A percentile compares a stretch with the other conserved stretches of the same genome.
phyloP scores from a whole-genome alignment of 2,329 filamentous ascomycete species.

The Aspergillus niger region DNA sequence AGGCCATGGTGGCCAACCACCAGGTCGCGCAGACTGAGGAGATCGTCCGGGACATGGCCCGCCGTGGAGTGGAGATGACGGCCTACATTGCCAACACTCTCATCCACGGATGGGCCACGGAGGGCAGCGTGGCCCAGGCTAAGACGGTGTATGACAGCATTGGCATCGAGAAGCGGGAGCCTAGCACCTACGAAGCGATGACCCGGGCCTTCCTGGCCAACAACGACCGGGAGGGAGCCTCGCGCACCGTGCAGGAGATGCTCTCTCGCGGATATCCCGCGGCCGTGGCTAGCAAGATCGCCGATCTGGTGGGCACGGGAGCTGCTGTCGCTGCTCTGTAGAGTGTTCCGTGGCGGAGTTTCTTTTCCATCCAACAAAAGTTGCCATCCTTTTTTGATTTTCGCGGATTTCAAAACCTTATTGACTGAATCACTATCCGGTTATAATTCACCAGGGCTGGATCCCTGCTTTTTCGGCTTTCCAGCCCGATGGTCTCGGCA shows the following conservation, averaged over 20 bases:
- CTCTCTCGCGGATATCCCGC: conserved; percentile 84
- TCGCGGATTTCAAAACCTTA: conserved; percentile 7
- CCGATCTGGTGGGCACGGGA: conserved; percentile 72
- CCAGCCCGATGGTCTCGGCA: conserved; percentile 26
- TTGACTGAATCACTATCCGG: conserved; percentile 12
- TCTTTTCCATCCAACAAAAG: conserved; percentile 10
- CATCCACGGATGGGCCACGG: conserved; percentile 92
- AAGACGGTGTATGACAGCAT: conserved; percentile 79
- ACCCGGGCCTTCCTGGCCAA: conserved; percentile 86
- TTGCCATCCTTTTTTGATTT: conserved; percentile 16
- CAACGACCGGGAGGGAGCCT: conserved; percentile 75
- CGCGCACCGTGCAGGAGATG: conserved; percentile 84
- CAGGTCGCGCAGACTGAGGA: conserved; percentile 73
- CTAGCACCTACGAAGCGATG: conserved; percentile 99
- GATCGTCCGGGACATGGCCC: conserved; percentile 74
- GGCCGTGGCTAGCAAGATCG: conserved; percentile 89
- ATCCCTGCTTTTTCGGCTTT: conserved; percentile 34
- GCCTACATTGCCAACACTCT: conserved; percentile 98
- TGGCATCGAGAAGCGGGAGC: conserved; percentile 77
- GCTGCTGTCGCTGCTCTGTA: conserved; percentile 29
- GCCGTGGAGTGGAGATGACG: conserved; percentile 77
- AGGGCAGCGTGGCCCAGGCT: conserved; percentile 77
- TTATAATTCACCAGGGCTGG: conserved; percentile 38
- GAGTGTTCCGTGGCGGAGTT: not conserved
- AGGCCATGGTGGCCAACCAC: conserved; percentile 95